phyloP scores from a whole-genome alignment of 208 protist genomes.

The Ichthyophonus hoferi region DNA sequence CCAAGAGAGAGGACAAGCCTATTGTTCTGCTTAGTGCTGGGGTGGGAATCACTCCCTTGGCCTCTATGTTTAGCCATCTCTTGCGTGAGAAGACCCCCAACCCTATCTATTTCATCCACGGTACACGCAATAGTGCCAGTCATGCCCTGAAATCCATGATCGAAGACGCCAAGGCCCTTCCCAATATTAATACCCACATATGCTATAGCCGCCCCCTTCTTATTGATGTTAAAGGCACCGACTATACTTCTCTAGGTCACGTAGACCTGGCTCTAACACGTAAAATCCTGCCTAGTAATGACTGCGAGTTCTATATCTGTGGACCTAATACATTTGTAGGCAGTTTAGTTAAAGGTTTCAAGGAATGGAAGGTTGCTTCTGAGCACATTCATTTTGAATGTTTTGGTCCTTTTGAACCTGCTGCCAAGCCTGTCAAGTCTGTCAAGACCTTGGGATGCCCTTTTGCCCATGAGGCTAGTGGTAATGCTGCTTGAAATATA shows the following conservation, averaged over 20 bases:
- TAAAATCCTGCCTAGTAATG: background rate
- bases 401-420: background rate
- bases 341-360: background rate
- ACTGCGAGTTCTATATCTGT: background rate
- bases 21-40: background rate
- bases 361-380: background rate
- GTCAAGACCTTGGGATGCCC: background rate
- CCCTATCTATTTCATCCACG: background rate
- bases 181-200: background rate
- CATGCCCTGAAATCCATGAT: background rate
- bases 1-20: background rate
- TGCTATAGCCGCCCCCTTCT: background rate
- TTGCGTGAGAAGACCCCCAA: background rate
- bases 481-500: no score
- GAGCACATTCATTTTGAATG: background rate
- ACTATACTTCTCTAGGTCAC: background rate
- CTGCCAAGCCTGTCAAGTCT: background rate
- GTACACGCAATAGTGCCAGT: background rate
- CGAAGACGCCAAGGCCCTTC: background rate
- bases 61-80: slow-evolving; percentile 8
- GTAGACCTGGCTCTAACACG: background rate
- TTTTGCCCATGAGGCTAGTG: no score
- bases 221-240: background rate
- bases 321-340: background rate
- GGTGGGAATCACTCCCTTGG: slow-evolving; percentile 14